Base-by-base conservation (phyloP, 2,329 filamentous ascomycete genomes). In the Colletotrichum navitas region DNA sequence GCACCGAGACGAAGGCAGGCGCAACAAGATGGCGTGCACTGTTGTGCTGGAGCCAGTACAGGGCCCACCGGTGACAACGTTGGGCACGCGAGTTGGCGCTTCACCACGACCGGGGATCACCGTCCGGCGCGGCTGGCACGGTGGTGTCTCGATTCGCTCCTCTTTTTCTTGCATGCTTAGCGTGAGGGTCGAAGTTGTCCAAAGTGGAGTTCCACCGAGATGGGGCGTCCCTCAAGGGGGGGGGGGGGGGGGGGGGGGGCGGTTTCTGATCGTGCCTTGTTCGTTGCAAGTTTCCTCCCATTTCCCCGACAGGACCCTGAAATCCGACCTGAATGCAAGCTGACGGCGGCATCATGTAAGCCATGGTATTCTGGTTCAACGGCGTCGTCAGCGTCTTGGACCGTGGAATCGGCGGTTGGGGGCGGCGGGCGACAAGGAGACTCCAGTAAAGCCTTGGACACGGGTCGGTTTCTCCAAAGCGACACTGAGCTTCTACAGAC, bases 291-390 rank as follows among this genome's bases (percentile, higher is more conserved):
- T 68, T 71, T 63, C 59, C 60, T 68, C 52, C 59, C 59, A 68
- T 64, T 32, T 68, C 59, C 63, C 66, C 59, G 65, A 60, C 69
- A 71, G 69, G 65, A 71, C 69, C 69, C 69, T 71, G 65, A 69
- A 71, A 67, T 56, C 63, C 67, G 56, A 62, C 51, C 51, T 39
- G 56, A 10, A 51, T 39, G 4, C 58, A 47, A n/a, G 43, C 32
- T 62, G 68, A 69, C 65, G 58, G 58, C 68, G 69, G 65, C 36
- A 64, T 69, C 39, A 45, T 68, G 47, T 47, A 60, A 71, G 52
- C 59, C 54, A 36, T 36, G 45, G 45, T 39, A 54, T 63, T 68
- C 65, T 49, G 65, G 45, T 54, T 26, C 52, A 47, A 52, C 49
- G 68, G 65, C 65, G 52, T 65, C 45, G 45, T 32, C 58, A 26